Evolutionary conservation across 352 stramenopile genomes (phyloP), one percentile per base, ranked within the genome.

Genomic region (Peronospora belbahrii): DNA sequence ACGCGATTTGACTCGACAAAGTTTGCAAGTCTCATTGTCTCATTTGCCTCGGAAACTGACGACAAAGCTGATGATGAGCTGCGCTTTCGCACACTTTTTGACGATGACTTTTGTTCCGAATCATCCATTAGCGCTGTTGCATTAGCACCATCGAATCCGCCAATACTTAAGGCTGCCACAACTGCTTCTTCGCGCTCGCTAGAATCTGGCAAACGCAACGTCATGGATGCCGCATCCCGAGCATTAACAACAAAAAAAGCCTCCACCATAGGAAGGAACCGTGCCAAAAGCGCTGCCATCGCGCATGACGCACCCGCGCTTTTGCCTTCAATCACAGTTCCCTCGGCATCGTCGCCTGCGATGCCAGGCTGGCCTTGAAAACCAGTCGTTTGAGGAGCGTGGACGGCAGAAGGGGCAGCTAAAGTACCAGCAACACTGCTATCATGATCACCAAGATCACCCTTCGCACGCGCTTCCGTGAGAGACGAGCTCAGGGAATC

Each of bases 241-340:
- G 92, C 88, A 68, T 98, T 98, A 2, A 98, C 93, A 20, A 99
- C 94, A 60, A 99, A 99, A 64, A 99, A 99, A 11, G 91, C 88
- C 61, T 99, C 95, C 45, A 99, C 95, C 46, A 97, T 94, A 2
- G 95, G 95, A 45, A 99, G 76, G 62, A 99, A 98, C 19, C 95
- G 80, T 4, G 89, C 95, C n/a, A 99, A 72, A 23, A 98, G 65
- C 18, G 94, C 94, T 20, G 93, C 86, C 85, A 95, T 95, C 2
- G 83, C 80, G 43, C 74, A 90, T 10, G 86, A 95, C 23, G 83
- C 83, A 32, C 85, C 77, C 43, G 80, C 81, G 55, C 83, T 92
- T 59, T 90, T 91, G 20, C 81, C 81, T 74, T 91, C 75, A 55
- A 93, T 92, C 32, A 94, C 74, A 45, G 74, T 94, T 7, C 64